Evolutionary conservation across 2,329 filamentous ascomycete genomes (phyloP).

Genomic region (Atkinsonella texensis): DNA sequence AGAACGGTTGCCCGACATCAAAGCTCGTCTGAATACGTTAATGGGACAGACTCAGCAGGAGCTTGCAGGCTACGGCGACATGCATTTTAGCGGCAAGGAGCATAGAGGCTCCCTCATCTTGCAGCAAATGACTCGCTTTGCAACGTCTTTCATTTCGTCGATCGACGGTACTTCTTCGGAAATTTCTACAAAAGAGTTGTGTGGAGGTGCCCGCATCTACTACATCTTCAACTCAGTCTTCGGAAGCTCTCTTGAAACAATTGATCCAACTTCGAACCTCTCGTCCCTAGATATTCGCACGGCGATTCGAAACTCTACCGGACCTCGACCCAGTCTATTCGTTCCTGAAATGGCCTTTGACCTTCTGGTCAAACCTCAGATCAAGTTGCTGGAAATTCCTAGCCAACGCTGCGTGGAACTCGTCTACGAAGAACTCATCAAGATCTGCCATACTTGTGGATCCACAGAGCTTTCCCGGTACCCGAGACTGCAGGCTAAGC

Average conservation of each 20-base stretch:
- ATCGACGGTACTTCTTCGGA: constrained; percentile 98
- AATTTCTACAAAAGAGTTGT: constrained; percentile 96
- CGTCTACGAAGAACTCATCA: constrained; percentile 97
- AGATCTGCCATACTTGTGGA: constrained; percentile 97
- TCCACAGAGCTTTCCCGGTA: constrained; percentile 88
- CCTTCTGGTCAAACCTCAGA: constrained; percentile 93
- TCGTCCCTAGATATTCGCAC: constrained; percentile 92
- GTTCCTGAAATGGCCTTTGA: constrained; percentile 97
- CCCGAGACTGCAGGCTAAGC: constrained; percentile 84
- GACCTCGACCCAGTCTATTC: constrained; percentile 87
- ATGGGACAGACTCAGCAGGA: constrained; percentile 99
- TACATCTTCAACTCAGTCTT: constrained; percentile 99
- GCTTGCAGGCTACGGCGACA: constrained; percentile 93
- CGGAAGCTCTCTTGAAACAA: constrained; percentile 88
- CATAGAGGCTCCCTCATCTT: constrained; percentile 90
- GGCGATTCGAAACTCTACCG: constrained; percentile 94
- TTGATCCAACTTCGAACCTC: constrained; percentile 91
- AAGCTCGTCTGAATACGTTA: constrained; percentile 89
- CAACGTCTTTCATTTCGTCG: constrained; percentile 93
- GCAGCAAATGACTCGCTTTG: constrained; percentile 96
- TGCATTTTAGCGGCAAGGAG: constrained; percentile 94
- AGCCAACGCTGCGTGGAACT: constrained; percentile 95
- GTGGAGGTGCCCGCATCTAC: constrained; percentile 89
- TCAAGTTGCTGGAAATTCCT: constrained; percentile 89
- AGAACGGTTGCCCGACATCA: constrained; percentile 92